phyloP scores from a whole-genome alignment of 768 basidiomycete species.

The Suillus fuscotomentosus region DNA sequence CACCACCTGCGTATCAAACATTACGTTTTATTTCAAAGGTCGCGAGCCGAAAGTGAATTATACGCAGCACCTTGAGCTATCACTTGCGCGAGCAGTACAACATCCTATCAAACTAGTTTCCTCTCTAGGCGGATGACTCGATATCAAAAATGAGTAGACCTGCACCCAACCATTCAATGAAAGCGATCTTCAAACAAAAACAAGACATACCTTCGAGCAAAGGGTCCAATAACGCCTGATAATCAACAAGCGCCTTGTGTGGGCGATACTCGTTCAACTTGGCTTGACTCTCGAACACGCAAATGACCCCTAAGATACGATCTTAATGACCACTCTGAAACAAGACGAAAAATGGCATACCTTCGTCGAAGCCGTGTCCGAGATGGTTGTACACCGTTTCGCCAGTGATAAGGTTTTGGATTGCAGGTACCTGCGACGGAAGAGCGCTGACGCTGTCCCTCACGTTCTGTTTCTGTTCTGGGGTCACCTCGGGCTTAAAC shows the following conservation, averaged over 20 bases:
- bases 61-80: slow-evolving; percentile 7
- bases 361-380: slow-evolving; percentile 23
- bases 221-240: slow-evolving; percentile 6
- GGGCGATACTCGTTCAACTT: slow-evolving; percentile 12
- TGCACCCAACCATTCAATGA: slow-evolving; percentile 2
- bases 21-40: neutral
- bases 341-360: slow-evolving; percentile 8
- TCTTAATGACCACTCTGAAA: too few species aligned
- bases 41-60: neutral
- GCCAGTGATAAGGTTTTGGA: slow-evolving; percentile 14
- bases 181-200: neutral
- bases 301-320: slow-evolving; percentile 16
- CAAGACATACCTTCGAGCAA: slow-evolving; percentile 18
- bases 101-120: neutral
- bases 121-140: slow-evolving; percentile 11
- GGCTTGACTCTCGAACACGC: slow-evolving; percentile 20
- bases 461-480: slow-evolving; percentile 9
- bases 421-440: slow-evolving; percentile 19
- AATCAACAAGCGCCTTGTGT: slow-evolving; percentile 16
- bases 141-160: slow-evolving; percentile 25
- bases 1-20: neutral
- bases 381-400: slow-evolving; percentile 16
- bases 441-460: slow-evolving; percentile 6
- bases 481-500: slow-evolving; percentile 17
- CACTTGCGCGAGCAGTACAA: neutral